Percentiles rank a stretch among this genome's conserved stretches.
phyloP scores from a whole-genome alignment of 805 yeast species.

The Ogataea pilisensis region DNA sequence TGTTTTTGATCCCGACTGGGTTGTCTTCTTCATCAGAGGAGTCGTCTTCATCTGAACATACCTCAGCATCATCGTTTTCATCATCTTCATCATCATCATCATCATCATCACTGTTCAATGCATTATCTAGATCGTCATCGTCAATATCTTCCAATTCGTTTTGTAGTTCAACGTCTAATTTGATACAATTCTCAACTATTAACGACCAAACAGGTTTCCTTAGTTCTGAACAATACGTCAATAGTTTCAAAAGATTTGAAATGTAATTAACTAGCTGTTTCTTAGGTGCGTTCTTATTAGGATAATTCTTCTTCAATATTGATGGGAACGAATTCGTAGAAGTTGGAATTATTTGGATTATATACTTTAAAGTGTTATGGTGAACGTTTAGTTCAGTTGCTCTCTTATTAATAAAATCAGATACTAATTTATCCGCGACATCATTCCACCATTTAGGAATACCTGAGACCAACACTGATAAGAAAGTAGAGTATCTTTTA shows the following conservation, averaged over 20 bases:
- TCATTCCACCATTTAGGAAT: conserved; percentile 89
- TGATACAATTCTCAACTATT: conserved; percentile 73
- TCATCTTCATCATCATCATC: conserved; percentile 31
- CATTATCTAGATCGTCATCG: conserved; percentile 60
- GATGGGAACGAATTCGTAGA: conserved; percentile 61
- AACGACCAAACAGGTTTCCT: conserved; percentile 74
- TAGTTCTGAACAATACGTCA: conserved; percentile 72
- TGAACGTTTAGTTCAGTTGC: conserved; percentile 34
- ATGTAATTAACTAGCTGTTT: conserved; percentile 58
- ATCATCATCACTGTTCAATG: conserved; percentile 28
- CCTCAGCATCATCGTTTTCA: conserved; percentile 24
- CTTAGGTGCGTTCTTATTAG: conserved; percentile 69
- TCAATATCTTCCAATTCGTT: conserved; percentile 83
- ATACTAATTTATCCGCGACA: conserved; percentile 64
- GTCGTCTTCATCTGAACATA: conserved; percentile 31
- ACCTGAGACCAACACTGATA: conserved; percentile 75
- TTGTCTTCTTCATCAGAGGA: conserved; percentile 29
- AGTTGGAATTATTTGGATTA: conserved; percentile 77
- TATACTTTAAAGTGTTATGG: conserved; percentile 61
- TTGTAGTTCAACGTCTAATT: conserved; percentile 87
- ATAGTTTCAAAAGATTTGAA: conserved; percentile 53
- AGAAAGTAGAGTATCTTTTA: conserved; percentile 61
- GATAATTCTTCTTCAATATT: conserved; percentile 59
- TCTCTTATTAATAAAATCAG: conserved; percentile 44
- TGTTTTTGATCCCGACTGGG: conserved; percentile 23